phyloP scores from a whole-genome alignment of 805 yeast species.

The Tetrapisispora taiwanensis region DNA sequence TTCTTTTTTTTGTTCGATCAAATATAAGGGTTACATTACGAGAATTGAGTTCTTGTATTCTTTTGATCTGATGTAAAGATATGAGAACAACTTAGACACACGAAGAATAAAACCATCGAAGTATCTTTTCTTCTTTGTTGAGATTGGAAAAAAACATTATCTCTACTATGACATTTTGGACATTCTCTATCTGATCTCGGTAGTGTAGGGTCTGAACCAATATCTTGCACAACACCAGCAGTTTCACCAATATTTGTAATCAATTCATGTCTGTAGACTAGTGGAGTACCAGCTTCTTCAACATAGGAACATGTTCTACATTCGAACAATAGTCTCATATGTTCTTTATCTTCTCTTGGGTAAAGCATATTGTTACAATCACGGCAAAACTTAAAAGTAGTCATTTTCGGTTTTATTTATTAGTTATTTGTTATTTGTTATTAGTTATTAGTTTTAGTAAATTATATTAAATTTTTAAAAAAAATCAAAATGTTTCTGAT shows the following conservation, averaged over 20 bases:
- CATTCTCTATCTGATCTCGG: slow-evolving; percentile 93
- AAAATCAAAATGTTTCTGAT: too few species aligned
- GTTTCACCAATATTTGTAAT: slow-evolving; percentile 86
- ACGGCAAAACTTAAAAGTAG: slow-evolving; percentile 91
- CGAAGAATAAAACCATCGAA: slow-evolving; percentile 88
- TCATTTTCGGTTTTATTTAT: slow-evolving; percentile 42
- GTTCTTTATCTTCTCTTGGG: slow-evolving; percentile 87
- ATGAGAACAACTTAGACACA: slow-evolving; percentile 77
- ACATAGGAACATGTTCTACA: slow-evolving; percentile 93
- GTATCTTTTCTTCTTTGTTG: slow-evolving; percentile 95
- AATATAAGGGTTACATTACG: not conserved
- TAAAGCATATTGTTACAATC: slow-evolving; percentile 97
- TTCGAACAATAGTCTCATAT: slow-evolving; percentile 61
- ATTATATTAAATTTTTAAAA: not conserved
- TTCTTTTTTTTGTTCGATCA: too few species aligned
- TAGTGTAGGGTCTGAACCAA: slow-evolving; percentile 94
- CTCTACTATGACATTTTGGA: slow-evolving; percentile 77
- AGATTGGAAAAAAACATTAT: slow-evolving; percentile 92
- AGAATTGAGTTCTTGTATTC: slow-evolving; percentile 29
- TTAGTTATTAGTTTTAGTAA: not conserved
- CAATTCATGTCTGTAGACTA: slow-evolving; percentile 86
- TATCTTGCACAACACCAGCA: slow-evolving; percentile 93
- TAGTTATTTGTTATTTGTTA: not conserved
- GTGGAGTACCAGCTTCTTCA: slow-evolving; percentile 79
- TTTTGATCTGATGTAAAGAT: slow-evolving; percentile 38